phyloP scores from a whole-genome alignment of 352 stramenopile genomes.

The Pythium utonaiense region DNA sequence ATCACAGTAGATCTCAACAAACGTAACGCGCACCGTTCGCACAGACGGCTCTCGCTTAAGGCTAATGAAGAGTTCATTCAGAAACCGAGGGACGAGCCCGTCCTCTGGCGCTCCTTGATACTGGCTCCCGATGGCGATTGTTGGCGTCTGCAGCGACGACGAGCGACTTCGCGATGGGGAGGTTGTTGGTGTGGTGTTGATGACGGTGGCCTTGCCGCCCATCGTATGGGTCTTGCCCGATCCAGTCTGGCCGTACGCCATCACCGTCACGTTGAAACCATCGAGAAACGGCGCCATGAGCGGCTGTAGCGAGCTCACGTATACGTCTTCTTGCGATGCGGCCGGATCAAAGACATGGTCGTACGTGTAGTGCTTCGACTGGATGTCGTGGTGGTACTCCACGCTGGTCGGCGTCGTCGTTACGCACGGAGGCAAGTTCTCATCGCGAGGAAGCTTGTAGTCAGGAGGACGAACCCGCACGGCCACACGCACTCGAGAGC shows the following conservation, averaged over 20 bases:
- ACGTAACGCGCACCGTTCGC: conserved; percentile 40
- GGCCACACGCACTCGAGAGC: conserved; percentile 52
- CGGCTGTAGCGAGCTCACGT: conserved; percentile 35
- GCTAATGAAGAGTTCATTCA: conserved; percentile 42
- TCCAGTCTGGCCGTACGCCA: conserved; percentile 56
- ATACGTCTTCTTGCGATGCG: conserved; percentile 45
- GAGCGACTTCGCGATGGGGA: conserved; percentile 19
- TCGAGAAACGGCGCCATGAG: conserved; percentile 44
- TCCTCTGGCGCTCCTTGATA: conserved; percentile 28
- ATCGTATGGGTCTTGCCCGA: conserved; percentile 60
- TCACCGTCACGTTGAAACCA: conserved; percentile 58
- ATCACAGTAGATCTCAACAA: conserved; percentile 94
- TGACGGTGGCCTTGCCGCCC: conserved; percentile 32
- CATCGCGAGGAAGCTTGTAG: conserved; percentile 25
- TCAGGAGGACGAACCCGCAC: conserved; percentile 54
- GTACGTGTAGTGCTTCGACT: conserved; percentile 53
- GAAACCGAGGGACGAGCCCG: conserved; percentile 48
- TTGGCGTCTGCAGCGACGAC: conserved; percentile 17
- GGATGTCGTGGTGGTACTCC: conserved; percentile 35
- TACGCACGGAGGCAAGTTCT: conserved; percentile 17
- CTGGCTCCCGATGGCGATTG: neutral
- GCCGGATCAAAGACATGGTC: conserved; percentile 55
- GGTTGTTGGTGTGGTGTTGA: conserved; percentile 24
- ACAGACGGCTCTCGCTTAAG: conserved; percentile 38
- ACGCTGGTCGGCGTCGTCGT: conserved; percentile 19